Conservation (phyloP, 129 eudicot genomes). For the Artemisia annua region DNA sequence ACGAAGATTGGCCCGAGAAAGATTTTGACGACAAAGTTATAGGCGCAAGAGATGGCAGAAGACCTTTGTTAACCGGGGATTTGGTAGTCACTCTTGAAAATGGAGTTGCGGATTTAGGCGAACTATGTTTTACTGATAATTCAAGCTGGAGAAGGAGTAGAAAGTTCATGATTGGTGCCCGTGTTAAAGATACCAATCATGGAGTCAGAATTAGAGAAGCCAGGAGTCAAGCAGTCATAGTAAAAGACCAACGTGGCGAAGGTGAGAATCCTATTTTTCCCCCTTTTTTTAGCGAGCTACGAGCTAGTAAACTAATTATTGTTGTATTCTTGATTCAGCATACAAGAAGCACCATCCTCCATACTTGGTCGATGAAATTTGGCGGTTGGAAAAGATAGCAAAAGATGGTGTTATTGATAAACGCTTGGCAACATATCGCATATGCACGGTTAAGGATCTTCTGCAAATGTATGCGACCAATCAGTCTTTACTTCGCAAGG, state of each 20-base stretch:
- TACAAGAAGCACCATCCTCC: slow-evolving; percentile 80
- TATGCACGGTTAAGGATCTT: slow-evolving; percentile 54
- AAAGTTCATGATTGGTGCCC: slow-evolving; percentile 73
- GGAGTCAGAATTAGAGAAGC: too few species aligned
- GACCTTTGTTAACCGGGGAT: slow-evolving; percentile 80
- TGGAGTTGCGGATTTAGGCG: slow-evolving; percentile 73
- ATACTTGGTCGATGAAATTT: slow-evolving; percentile 54
- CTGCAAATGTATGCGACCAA: slow-evolving; percentile 45
- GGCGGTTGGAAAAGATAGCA: slow-evolving; percentile 83
- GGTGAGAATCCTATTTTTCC: too few species aligned
- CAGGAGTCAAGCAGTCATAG: too few species aligned
- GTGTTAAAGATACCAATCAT: slow-evolving; percentile 23
- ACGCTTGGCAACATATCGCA: slow-evolving; percentile 35
- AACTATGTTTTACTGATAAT: slow-evolving; percentile 75
- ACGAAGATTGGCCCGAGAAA: slow-evolving; percentile 56
- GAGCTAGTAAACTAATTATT: too few species aligned
- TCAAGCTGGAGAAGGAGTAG: slow-evolving; percentile 89
- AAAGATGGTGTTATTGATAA: slow-evolving; percentile 71
- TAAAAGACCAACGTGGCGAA: too few species aligned
- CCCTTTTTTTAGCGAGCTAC: too few species aligned
- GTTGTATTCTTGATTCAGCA: slow-evolving; percentile 38
- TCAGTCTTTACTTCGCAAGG: slow-evolving; percentile 42
- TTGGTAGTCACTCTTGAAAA: slow-evolving; percentile 41
- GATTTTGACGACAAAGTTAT: slow-evolving; percentile 51
- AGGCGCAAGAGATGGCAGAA: slow-evolving; percentile 70